A percentile compares a stretch with the other conserved stretches of the same genome.
Conservation (phyloP, 2,329 filamentous ascomycete species). For the Pyricularia pennisetigena region DNA sequence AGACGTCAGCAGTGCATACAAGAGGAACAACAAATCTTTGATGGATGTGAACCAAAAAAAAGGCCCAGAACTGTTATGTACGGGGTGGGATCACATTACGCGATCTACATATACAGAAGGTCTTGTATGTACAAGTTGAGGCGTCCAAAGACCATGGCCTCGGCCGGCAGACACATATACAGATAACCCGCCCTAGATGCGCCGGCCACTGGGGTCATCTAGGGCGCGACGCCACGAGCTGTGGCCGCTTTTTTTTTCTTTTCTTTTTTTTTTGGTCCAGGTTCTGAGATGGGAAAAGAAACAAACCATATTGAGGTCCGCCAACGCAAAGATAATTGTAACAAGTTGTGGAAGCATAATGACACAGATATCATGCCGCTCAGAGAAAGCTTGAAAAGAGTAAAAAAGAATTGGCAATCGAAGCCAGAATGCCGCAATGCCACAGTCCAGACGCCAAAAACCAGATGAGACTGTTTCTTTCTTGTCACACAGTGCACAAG, state of each 20-base stretch:
- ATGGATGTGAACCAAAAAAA: background rate
- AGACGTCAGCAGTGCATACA: background rate
- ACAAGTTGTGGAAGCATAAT: too few species aligned
- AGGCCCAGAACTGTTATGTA: background rate
- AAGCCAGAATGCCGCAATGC: too few species aligned
- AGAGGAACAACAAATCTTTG: background rate
- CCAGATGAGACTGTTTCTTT: too few species aligned
- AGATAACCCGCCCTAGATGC: background rate
- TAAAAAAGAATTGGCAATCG: too few species aligned
- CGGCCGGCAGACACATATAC: background rate
- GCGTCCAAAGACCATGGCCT: background rate
- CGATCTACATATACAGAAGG: background rate
- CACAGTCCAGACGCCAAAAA: too few species aligned
- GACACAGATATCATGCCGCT: too few species aligned
- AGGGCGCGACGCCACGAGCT: background rate
- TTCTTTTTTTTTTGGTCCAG: too few species aligned
- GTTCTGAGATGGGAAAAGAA: too few species aligned
- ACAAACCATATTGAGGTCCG: too few species aligned
- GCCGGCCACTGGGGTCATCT: background rate
- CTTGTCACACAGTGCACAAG: too few species aligned
- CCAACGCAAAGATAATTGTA: too few species aligned
- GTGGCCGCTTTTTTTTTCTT: background rate
- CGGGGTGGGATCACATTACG: background rate
- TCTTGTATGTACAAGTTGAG: background rate
- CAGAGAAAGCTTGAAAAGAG: too few species aligned